Evolutionary conservation across 371 early-diverging fungal genomes (phyloP), one percentile per base, ranked within the genome.

Genomic region (Rhizopus sp.): DNA sequence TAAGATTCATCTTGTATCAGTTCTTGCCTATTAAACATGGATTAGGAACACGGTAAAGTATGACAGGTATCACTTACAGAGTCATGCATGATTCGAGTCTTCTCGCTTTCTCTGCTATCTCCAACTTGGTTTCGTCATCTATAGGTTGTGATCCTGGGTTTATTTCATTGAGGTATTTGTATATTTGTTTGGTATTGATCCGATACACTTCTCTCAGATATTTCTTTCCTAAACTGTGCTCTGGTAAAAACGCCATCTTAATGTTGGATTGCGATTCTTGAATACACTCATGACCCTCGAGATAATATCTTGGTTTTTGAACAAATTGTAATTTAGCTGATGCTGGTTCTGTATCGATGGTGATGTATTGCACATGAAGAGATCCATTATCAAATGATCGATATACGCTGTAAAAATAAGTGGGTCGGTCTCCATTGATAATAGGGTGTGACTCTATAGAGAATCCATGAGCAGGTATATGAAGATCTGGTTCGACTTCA

Each of bases 371-470:
- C 34, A 57, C 50, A 7, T 16, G 40, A 3, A 65, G 37, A 6
- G 60, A 57, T 6, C 65, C 65, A 31, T 65, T 57, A 38, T 60
- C 65, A 65, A 65, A 65, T 7, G 47, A 13, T 2, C 65, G 60
- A 44, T 52, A 38, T 0, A 53, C 7, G 13, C 57, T 42, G 16
- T 42, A 40, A 31, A 65, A 44, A 30, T 32, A 13, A 7, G 13
- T 7, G 10, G 7, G 10, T 37, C 38, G 38, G 23, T 35, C 60
- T 30, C 37, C 13, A 7, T 33, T 53, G 1, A 34, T 35, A 6
- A 48, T 35, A 5, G 41, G 7, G 7, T 57, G 47, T 6, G 23
- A 16, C 5, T 15, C 32, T 5, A 13, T 9, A 29, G 33, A 41
- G 10, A 32, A 8, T 12, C 60, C 60, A 12, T 37, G 38, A 1